These are phyloP conservation scores for Aspergillus pseudoviridinutans DNA, from an alignment of 2,329 filamentous ascomycete genomes.

Conservation along the genomic window DNA sequence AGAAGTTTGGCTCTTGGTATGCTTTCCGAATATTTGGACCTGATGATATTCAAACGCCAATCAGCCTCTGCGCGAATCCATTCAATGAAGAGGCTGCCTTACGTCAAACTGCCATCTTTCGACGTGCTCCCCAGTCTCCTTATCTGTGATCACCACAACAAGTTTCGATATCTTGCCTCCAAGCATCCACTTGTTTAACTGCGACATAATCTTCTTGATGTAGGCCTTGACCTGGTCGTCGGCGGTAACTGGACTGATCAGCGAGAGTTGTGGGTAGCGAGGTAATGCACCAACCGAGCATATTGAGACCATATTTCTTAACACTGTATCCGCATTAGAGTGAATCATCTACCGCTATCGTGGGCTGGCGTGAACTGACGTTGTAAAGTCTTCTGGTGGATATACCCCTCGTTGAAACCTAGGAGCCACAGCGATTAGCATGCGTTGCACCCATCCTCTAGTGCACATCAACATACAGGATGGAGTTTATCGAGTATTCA, in stretches of 20 bases:
- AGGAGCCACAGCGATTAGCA: constrained; percentile 14
- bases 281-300: constrained; percentile 62
- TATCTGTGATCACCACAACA: constrained; percentile 93
- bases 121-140: constrained; percentile 92
- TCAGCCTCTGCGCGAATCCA: constrained; percentile 6
- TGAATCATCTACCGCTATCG: not conserved
- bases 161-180: constrained; percentile 96
- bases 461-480: constrained; percentile 59
- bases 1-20: constrained; percentile 47
- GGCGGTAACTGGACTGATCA: constrained; percentile 63
- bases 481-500: constrained; percentile 97
- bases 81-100: constrained; percentile 20
- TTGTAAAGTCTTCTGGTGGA: constrained; percentile 93
- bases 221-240: constrained; percentile 99
- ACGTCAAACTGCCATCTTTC: constrained; percentile 99
- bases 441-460: not conserved
- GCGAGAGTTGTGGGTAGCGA: constrained; percentile 3
- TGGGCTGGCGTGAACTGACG: constrained; percentile 51
- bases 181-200: constrained; percentile 97
- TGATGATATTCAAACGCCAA: constrained; percentile 17
- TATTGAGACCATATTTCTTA: constrained; percentile 99
- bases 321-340: constrained; percentile 48
- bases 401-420: constrained; percentile 82
- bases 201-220: constrained; percentile 98
- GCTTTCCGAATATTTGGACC: constrained; percentile 56